Conservation (phyloP, 2,329 filamentous ascomycete species). For the Paecilomyces sp. region DNA sequence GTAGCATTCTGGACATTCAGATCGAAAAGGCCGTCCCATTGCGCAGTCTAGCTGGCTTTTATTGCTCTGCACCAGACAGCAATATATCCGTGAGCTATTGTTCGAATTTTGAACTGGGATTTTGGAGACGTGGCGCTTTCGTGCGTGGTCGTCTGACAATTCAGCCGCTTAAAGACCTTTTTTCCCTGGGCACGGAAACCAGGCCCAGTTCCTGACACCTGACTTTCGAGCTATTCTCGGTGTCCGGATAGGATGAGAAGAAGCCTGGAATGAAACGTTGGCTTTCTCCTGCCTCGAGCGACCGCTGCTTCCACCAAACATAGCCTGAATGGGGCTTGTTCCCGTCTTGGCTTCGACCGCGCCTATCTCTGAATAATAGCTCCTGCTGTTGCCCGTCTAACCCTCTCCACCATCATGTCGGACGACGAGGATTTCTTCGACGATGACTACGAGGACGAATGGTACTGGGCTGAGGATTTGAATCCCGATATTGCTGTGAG, state of each 20-base stretch:
- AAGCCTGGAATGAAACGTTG: not conserved
- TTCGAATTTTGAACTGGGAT: not conserved
- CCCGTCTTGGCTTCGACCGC: not conserved
- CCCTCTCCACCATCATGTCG: conserved; percentile 25
- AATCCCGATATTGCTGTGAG: conserved; percentile 28
- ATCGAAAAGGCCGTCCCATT: not conserved
- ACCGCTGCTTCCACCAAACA: not conserved
- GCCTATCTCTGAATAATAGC: not conserved
- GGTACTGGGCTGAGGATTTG: conserved; percentile 27
- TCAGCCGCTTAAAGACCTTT: not conserved
- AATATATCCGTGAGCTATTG: not conserved
- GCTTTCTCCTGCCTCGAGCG: not conserved
- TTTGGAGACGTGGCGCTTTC: not conserved
- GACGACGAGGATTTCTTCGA: conserved; percentile 33
- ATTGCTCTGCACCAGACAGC: not conserved
- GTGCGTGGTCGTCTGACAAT: not conserved
- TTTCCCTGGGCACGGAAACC: not conserved
- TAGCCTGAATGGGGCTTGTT: not conserved
- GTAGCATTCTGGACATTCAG: not conserved
- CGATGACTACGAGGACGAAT: conserved; percentile 21
- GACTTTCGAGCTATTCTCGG: not conserved
- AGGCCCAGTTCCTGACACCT: not conserved
- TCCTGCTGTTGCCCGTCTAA: not conserved
- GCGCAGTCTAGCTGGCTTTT: not conserved
- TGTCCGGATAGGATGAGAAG: not conserved